A percentile compares a stretch with the other conserved stretches of the same genome.
These are phyloP conservation scores for Fusarium sp. DNA, from an alignment of 2,329 filamentous ascomycete genomes.

Conservation along the genomic window DNA sequence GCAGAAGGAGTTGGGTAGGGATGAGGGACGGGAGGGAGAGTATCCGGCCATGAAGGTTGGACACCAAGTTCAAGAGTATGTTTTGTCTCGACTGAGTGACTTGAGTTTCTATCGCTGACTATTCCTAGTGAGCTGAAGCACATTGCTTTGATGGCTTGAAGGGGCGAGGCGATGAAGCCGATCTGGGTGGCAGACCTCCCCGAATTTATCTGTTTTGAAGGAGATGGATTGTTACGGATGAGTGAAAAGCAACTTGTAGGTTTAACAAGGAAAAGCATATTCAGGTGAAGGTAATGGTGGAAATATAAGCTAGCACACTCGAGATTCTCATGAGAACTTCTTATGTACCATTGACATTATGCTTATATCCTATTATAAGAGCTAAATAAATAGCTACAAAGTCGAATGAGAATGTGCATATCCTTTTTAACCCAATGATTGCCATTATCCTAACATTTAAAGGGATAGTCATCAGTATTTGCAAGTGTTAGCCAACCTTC, in stretches of 20 bases:
- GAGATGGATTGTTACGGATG: not conserved
- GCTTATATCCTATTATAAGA: not conserved
- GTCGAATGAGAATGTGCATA: not conserved
- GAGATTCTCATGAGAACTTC: not conserved
- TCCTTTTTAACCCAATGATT: not conserved
- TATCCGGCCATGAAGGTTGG: conserved; percentile 66
- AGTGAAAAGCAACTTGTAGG: not conserved
- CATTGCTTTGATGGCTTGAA: conserved; percentile 59
- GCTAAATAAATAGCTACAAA: not conserved
- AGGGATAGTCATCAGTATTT: not conserved
- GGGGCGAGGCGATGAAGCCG: too few relatives aligned
- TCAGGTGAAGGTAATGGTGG: not conserved
- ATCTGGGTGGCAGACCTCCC: too few relatives aligned
- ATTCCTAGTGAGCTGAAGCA: conserved; percentile 59
- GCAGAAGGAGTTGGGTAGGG: conserved; percentile 58
- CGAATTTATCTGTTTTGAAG: too few relatives aligned
- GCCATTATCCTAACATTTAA: not conserved
- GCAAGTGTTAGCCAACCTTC: not conserved
- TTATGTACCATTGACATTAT: not conserved
- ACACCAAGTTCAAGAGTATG: conserved; percentile 64
- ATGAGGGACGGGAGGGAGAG: conserved; percentile 59
- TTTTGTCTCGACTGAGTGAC: conserved; percentile 13
- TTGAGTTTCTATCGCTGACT: conserved; percentile 7
- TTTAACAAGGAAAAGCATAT: not conserved
- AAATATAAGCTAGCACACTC: not conserved